Base-by-base conservation (phyloP, 352 stramenopile species). In the Phytophthora crassamura region DNA sequence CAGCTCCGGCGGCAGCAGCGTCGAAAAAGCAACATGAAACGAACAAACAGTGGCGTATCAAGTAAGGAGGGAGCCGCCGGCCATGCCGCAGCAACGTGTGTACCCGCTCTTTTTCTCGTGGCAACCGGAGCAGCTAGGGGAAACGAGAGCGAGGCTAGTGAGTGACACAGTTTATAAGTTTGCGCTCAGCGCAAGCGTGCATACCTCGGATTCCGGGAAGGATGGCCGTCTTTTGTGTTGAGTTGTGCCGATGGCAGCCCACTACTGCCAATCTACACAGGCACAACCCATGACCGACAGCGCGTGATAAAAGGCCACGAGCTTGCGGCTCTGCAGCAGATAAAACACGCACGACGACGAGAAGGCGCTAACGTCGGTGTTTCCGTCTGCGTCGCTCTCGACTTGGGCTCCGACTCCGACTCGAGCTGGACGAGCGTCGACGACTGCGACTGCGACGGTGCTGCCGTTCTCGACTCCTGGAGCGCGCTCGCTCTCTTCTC, bases 351-450 rank as follows among this genome's bases (percentile, higher is more conserved):
- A 25, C 25, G 25, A 18, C 42, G 6, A 35, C 7, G 16, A 33
- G 20, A 50, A 0, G 35, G 38, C 72, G 67, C 20, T 75, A 66
- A 25, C 69, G 78, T 47, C 75, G 82, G 40, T 66, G 70, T 43
- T 75, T 76, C 53, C 71, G 79, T 54, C 77, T 91, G 25, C 63
- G 74, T 68, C 69, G 30, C 68, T 66, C 48, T 36, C 51, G 61
- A 67, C 61, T 73, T 30, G 69, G 71, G 25, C 78, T 78, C 9
- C 72, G 59, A 66, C 56, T 71, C 9, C 52, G 67, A 52, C 61
- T 59, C 14, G 60, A 75, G 53, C 83, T 82, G 1, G 62, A 42
- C 20, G 72, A 72, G 25, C 75, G 69, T 34, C 54, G 35, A 45
- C 64, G 59, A 10, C 58, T 72, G 14, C 78, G 69, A 14, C 56